A percentile compares a stretch with the other conserved stretches of the same genome.
Evolutionary conservation across 306 rosid species (phyloP).

Genomic region (Luffa aegyptiaca): DNA sequence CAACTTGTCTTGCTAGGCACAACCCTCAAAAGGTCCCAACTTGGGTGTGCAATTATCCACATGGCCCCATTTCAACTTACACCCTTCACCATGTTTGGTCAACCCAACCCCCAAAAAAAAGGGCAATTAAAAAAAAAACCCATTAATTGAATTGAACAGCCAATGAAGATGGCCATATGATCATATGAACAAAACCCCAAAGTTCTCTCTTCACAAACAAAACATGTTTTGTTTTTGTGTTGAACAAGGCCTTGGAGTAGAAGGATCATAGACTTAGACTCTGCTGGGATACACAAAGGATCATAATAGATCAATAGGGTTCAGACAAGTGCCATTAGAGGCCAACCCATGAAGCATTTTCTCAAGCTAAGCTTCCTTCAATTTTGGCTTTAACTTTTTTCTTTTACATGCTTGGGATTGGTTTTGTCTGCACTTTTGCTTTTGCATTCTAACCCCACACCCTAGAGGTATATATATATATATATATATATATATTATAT

Average conservation of each 20-base stretch:
- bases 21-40: neutral
- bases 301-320: neutral
- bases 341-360: conserved; percentile 8
- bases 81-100: neutral
- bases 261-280: neutral
- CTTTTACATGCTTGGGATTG: neutral
- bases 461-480: neutral
- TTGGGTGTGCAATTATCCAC: neutral
- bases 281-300: neutral
- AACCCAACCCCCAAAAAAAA: neutral
- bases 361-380: neutral
- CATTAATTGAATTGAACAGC: neutral
- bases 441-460: neutral
- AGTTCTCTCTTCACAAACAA: neutral
- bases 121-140: too few species aligned
- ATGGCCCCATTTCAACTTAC: neutral
- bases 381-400: conserved; percentile 14
- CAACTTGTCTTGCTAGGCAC: neutral
- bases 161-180: neutral
- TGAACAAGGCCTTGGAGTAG: neutral
- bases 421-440: neutral
- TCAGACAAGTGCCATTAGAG: neutral
- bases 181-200: neutral
- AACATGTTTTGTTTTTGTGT: neutral
- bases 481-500: neutral